Evolutionary conservation across 2,329 filamentous ascomycete genomes (phyloP).

Genomic region (Mycogone perniciosa): DNA sequence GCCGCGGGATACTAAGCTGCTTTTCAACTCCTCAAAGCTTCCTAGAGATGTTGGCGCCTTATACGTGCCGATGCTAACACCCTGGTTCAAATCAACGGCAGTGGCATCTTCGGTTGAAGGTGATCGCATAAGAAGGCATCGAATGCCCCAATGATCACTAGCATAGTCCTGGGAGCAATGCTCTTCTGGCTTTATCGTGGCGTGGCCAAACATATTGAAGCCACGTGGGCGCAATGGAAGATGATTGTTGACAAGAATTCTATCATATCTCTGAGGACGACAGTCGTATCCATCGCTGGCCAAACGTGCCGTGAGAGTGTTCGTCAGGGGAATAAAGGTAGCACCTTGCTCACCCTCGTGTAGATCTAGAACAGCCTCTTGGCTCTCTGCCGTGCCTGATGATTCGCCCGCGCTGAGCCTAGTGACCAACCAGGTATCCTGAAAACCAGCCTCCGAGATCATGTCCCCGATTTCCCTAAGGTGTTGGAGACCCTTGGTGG

Average conservation of each 20-base stretch:
- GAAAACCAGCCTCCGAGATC: slow-evolving; percentile 39
- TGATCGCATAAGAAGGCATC: slow-evolving; percentile 31
- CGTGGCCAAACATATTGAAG: slow-evolving; percentile 53
- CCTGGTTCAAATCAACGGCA: not conserved
- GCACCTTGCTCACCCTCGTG: slow-evolving; percentile 57
- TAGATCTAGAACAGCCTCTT: slow-evolving; percentile 27
- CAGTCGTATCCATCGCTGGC: slow-evolving; percentile 41
- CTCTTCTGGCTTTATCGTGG: slow-evolving; percentile 1
- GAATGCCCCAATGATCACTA: slow-evolving; percentile 56
- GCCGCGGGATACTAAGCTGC: slow-evolving; percentile 29
- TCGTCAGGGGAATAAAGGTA: slow-evolving; percentile 56
- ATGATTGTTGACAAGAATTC: slow-evolving; percentile 48
- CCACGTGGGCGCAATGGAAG: slow-evolving; percentile 26
- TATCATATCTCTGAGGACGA: slow-evolving; percentile 59
- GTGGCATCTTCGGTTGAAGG: not conserved
- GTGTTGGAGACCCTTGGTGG: slow-evolving; percentile 36
- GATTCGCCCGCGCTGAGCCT: slow-evolving; percentile 38
- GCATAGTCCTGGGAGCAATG: slow-evolving; percentile 23
- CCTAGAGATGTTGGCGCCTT: slow-evolving; percentile 26
- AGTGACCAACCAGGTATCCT: slow-evolving; percentile 47
- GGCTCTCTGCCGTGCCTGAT: slow-evolving; percentile 19
- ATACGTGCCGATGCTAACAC: slow-evolving; percentile 25
- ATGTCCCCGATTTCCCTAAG: slow-evolving; percentile 41
- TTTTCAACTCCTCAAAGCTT: slow-evolving; percentile 29
- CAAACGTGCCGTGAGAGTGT: slow-evolving; percentile 47